These are phyloP conservation scores for Termitomyces sp. DNA, from an alignment of 768 basidiomycete genomes.

Conservation along the genomic window DNA sequence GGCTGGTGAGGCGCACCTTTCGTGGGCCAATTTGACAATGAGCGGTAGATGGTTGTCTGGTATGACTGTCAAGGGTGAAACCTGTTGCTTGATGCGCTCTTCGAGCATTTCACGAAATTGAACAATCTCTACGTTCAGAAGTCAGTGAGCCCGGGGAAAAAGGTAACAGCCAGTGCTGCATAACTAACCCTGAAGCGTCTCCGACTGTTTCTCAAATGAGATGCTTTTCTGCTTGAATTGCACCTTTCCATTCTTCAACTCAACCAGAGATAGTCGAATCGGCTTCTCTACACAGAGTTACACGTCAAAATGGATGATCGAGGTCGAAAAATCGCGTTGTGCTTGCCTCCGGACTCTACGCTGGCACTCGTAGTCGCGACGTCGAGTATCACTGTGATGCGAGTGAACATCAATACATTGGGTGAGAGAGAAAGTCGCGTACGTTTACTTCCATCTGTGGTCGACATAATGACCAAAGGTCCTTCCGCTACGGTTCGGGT, in stretches of 20 bases:
- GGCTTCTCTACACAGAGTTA: conserved; percentile 29
- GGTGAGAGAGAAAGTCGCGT: conserved; percentile 1
- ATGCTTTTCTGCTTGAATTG: conserved; percentile 71
- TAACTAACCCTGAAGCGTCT: conserved; percentile 73
- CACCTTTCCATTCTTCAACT: conserved; percentile 76
- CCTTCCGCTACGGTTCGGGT: conserved; percentile 13
- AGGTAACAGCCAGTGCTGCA: conserved; percentile 3
- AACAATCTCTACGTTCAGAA: conserved; percentile 56
- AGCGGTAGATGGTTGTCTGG: conserved; percentile 71
- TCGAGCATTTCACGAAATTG: conserved; percentile 74
- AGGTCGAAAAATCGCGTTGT: conserved; percentile 21
- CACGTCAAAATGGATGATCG: conserved; percentile 22
- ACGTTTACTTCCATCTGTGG: conserved; percentile 33
- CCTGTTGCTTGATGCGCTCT: conserved; percentile 41
- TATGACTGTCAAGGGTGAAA: conserved; percentile 50
- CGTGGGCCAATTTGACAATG: conserved; percentile 80
- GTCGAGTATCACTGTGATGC: not conserved
- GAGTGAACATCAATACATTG: not conserved
- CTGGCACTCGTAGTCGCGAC: conserved; percentile 3
- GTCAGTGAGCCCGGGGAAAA: not conserved
- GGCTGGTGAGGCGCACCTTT: conserved; percentile 54
- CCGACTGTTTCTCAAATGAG: conserved; percentile 74
- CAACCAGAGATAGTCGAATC: conserved; percentile 44
- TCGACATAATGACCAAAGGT: conserved; percentile 34
- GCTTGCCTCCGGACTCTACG: conserved; percentile 23